Conservation (phyloP, 768 basidiomycete species). For the Hericium rajendrae region DNA sequence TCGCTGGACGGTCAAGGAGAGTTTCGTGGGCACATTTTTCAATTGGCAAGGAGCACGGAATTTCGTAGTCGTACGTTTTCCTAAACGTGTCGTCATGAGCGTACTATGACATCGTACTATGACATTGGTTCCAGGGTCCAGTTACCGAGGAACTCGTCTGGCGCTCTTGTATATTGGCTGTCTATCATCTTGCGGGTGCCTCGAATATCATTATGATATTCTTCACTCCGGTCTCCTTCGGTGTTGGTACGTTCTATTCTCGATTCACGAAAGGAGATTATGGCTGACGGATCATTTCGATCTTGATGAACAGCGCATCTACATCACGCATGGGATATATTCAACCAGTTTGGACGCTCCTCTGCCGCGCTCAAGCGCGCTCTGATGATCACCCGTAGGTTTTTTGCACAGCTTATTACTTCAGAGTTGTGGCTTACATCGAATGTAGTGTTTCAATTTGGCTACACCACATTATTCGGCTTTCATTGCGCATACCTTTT, state of each 20-base stretch:
- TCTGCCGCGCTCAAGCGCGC: slow-evolving; percentile 55
- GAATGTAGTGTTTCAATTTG: slow-evolving; percentile 68
- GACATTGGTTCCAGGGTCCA: slow-evolving; percentile 53
- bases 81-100: no score
- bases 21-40: slow-evolving; percentile 32
- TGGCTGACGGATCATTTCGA: no score
- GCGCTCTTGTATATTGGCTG: slow-evolving; percentile 70
- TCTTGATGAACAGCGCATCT: slow-evolving; percentile 54
- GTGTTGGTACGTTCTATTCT: slow-evolving; percentile 50
- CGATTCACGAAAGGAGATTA: neutral
- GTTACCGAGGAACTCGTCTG: slow-evolving; percentile 92
- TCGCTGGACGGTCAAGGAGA: slow-evolving; percentile 33
- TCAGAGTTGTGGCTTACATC: neutral
- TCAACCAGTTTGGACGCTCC: slow-evolving; percentile 63
- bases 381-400: slow-evolving; percentile 42
- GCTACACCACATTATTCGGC: slow-evolving; percentile 88
- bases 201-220: slow-evolving; percentile 58
- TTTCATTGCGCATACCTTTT: slow-evolving; percentile 81
- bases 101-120: neutral
- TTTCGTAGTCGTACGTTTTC: slow-evolving; percentile 40
- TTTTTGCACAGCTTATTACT: neutral
- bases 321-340: slow-evolving; percentile 89
- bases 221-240: slow-evolving; percentile 78
- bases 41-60: slow-evolving; percentile 62
- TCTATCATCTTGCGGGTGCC: slow-evolving; percentile 58